Conservation (phyloP, 805 yeast genomes). For the Yueomyces sp. region DNA sequence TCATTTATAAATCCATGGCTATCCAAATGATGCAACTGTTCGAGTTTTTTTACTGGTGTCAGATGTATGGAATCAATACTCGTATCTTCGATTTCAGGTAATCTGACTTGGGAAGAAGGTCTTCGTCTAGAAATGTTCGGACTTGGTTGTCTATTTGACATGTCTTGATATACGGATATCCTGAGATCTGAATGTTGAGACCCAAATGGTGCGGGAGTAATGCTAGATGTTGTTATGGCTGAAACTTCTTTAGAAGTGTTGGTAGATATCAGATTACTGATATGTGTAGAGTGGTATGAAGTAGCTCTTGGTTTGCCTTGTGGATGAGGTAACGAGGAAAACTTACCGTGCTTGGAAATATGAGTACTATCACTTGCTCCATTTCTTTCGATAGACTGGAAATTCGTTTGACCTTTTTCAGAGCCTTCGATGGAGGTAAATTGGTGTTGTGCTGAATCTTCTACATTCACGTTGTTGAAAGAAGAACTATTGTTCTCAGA, state of each 20-base stretch:
- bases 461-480: no score
- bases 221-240: not conserved
- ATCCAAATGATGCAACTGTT: not conserved
- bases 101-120: not conserved
- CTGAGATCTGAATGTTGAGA: no score
- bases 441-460: no score
- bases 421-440: no score
- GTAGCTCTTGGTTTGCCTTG: slow-evolving; percentile 65
- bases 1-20: not conserved
- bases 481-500: no score
- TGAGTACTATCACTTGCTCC: no score
- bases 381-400: no score
- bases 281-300: slow-evolving; percentile 52
- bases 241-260: not conserved
- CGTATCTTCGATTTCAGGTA: not conserved
- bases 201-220: not conserved
- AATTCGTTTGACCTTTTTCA: no score
- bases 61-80: no score
- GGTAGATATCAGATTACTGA: not conserved
- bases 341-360: not conserved
- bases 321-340: not conserved
- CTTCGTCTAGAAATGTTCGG: not conserved
- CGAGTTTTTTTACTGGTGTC: no score
- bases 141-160: not conserved
- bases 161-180: no score